Evolutionary conservation across 73 alveolate genomes (phyloP).

Genomic region (Urostyla sp.): DNA sequence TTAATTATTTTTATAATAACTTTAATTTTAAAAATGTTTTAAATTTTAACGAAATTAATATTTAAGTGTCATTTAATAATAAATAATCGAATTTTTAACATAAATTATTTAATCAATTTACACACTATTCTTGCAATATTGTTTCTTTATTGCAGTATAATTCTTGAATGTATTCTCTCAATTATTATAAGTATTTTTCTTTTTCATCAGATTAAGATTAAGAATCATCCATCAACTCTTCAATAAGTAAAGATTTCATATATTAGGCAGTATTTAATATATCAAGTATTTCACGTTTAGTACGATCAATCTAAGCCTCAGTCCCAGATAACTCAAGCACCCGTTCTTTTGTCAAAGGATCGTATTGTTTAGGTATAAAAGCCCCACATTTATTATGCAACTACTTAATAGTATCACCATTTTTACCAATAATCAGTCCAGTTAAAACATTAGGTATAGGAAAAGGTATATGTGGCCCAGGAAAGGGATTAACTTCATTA

Average conservation of each 20-base stretch:
- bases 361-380: slow-evolving; percentile 30
- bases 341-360: slow-evolving; percentile 14
- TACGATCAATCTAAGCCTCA: slow-evolving; percentile 21
- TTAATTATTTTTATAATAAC: too few species aligned
- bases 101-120: too few species aligned
- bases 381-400: slow-evolving; percentile 19
- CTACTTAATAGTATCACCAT: slow-evolving; percentile 47
- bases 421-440: slow-evolving; percentile 33
- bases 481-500: slow-evolving; percentile 43
- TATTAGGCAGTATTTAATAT: slow-evolving; percentile 18
- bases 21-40: too few species aligned
- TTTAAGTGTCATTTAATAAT: too few species aligned
- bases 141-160: too few species aligned
- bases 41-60: too few species aligned
- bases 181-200: too few species aligned
- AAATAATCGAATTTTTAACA: too few species aligned
- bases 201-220: too few species aligned
- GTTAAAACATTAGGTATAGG: slow-evolving; percentile 36
- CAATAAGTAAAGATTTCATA: not conserved
- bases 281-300: slow-evolving; percentile 29
- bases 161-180: too few species aligned
- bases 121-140: too few species aligned
- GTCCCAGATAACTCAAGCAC: slow-evolving; percentile 51
- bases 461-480: slow-evolving; percentile 52
- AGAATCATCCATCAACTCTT: slow-evolving; percentile 1